A percentile compares a stretch with the other conserved stretches of the same genome.
Evolutionary conservation across 805 yeast genomes (phyloP).

Genomic region (Candida fluviatilis): DNA sequence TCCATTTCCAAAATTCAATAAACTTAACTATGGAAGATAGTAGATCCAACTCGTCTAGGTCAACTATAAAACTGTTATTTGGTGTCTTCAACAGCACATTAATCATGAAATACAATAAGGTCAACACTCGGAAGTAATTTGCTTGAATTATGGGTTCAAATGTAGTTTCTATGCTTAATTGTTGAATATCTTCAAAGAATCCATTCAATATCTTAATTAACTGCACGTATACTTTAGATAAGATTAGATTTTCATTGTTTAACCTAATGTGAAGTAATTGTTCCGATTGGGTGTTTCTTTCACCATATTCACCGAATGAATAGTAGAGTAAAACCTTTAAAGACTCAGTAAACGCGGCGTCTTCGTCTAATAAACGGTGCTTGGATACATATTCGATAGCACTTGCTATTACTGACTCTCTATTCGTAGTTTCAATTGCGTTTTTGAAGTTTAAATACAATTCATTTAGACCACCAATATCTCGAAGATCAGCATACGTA

Average conservation of each 20-base stretch:
- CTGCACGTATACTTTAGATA: constrained; percentile 6
- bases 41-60: constrained; percentile 32
- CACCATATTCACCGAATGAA: constrained; percentile 22
- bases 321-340: constrained; percentile 19
- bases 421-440: not conserved
- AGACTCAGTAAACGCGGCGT: not conserved
- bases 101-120: constrained; percentile 33
- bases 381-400: too few relatives aligned
- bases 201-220: constrained; percentile 5
- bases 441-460: constrained; percentile 1
- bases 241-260: constrained; percentile 9
- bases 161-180: not conserved
- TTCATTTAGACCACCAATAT: constrained; percentile 16
- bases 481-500: constrained; percentile 24
- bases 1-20: constrained; percentile 69
- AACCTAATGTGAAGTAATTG: constrained; percentile 11
- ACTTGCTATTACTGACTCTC: too few relatives aligned
- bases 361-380: not conserved
- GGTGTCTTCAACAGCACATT: constrained; percentile 16
- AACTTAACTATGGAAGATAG: constrained; percentile 42
- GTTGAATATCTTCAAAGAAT: constrained; percentile 4
- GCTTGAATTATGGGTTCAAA: constrained; percentile 5
- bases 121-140: constrained; percentile 25
- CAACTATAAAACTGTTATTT: constrained; percentile 10
- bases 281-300: constrained; percentile 3